These are phyloP conservation scores for Phytophthora sp. DNA, from an alignment of 352 stramenopile genomes.

Conservation along the genomic window DNA sequence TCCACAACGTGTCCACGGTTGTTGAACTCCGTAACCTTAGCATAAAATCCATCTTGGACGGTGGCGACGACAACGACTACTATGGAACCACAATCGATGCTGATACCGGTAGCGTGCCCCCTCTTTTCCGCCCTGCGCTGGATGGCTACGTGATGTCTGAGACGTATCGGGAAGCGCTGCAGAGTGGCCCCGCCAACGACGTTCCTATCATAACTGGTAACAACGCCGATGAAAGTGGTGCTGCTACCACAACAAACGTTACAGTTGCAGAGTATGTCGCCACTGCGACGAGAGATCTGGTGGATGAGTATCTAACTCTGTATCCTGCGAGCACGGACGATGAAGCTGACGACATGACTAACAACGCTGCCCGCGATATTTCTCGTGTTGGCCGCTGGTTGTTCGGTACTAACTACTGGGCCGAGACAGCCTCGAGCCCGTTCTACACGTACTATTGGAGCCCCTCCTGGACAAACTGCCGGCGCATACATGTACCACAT, in stretches of 20 bases:
- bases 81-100: not conserved
- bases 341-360: constrained; percentile 10
- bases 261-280: constrained; percentile 22
- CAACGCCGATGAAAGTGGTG: constrained; percentile 20
- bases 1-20: constrained; percentile 11
- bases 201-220: constrained; percentile 23
- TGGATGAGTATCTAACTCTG: constrained; percentile 13
- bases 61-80: constrained; percentile 5
- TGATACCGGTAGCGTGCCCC: not conserved
- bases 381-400: constrained; percentile 20
- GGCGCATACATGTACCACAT: constrained; percentile 25
- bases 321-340: constrained; percentile 14
- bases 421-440: constrained; percentile 3
- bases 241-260: constrained; percentile 17
- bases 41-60: constrained; percentile 5
- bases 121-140: constrained; percentile 9
- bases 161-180: constrained; percentile 13
- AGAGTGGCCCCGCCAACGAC: constrained; percentile 12
- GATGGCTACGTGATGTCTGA: constrained; percentile 15
- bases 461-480: constrained; percentile 15
- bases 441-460: constrained; percentile 25
- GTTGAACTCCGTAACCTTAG: constrained; percentile 14
- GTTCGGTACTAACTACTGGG: constrained; percentile 20
- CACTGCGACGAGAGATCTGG: constrained; percentile 2
- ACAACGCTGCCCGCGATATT: constrained; percentile 9